Conservation (phyloP, 805 yeast species). For the Lachancea mirantina region DNA sequence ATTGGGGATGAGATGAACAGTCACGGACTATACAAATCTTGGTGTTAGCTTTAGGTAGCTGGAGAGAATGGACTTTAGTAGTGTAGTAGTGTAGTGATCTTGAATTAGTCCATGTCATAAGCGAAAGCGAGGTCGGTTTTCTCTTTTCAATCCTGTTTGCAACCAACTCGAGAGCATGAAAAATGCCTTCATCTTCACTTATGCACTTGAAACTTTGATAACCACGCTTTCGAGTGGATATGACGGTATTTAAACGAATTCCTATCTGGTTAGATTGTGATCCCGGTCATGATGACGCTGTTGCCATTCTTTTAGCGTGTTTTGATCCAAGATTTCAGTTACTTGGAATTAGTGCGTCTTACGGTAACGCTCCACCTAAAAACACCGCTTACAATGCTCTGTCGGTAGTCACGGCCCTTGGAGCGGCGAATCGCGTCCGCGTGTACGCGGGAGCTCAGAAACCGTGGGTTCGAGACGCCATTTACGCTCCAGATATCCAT, state of each 20-base stretch:
- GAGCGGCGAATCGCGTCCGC: constrained; percentile 39
- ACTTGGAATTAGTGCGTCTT: constrained; percentile 67
- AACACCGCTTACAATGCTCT: constrained; percentile 65
- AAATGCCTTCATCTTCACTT: no score
- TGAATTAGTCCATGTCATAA: no score
- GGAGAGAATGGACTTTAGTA: no score
- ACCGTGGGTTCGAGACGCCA: constrained; percentile 48
- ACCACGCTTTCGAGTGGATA: no score
- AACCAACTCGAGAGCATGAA: no score
- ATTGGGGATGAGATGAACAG: no score
- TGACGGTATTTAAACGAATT: constrained; percentile 24
- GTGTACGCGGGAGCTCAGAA: constrained; percentile 59
- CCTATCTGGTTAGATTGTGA: constrained; percentile 90
- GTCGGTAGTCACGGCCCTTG: constrained; percentile 56
- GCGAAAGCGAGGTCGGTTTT: no score
- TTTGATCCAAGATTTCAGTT: constrained; percentile 52
- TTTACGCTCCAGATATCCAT: constrained; percentile 55
- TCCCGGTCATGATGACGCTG: constrained; percentile 85
- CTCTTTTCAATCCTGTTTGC: no score
- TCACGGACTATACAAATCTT: no score
- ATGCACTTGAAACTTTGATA: no score
- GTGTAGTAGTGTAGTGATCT: no score
- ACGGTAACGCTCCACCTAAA: constrained; percentile 60
- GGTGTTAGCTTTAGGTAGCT: no score
- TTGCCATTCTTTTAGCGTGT: constrained; percentile 60